Evolutionary conservation across 305 asterid genomes (phyloP).

Genomic region (Solanum chacoense): DNA sequence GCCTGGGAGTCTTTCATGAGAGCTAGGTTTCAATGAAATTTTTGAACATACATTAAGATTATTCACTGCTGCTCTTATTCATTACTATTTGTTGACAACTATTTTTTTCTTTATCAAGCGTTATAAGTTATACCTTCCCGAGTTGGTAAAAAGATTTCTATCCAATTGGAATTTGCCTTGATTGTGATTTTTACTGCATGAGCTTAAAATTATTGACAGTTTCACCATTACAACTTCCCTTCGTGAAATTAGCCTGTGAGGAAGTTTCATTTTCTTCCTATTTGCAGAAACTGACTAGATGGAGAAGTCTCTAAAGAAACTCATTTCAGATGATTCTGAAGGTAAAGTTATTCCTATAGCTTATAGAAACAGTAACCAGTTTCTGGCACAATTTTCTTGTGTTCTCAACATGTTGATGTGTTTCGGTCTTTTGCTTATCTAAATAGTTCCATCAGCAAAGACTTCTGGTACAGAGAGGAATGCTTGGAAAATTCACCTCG

Average conservation of each 20-base stretch:
- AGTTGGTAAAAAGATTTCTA: not conserved
- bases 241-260: not conserved
- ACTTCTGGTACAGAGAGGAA: slow-evolving; percentile 27
- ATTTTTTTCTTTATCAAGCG: not conserved
- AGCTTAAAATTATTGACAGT: not conserved
- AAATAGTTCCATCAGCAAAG: slow-evolving; percentile 17
- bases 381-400: not conserved
- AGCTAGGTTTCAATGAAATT: not conserved
- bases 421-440: not conserved
- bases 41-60: not conserved
- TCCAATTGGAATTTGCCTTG: not conserved
- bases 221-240: not conserved
- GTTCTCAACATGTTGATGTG: not conserved
- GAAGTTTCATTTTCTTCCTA: not conserved
- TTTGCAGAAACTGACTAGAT: slow-evolving; percentile 1
- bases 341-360: not conserved
- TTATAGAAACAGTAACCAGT: not conserved
- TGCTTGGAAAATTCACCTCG: slow-evolving; percentile 46
- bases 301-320: not conserved
- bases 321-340: not conserved
- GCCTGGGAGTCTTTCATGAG: not conserved
- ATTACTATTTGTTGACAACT: not conserved
- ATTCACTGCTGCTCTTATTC: not conserved
- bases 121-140: not conserved
- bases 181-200: not conserved